Percentiles rank a stretch among this genome's conserved stretches.
Conservation (phyloP, 2,329 filamentous ascomycete genomes). For the Allantophomopsis lycopodina region DNA sequence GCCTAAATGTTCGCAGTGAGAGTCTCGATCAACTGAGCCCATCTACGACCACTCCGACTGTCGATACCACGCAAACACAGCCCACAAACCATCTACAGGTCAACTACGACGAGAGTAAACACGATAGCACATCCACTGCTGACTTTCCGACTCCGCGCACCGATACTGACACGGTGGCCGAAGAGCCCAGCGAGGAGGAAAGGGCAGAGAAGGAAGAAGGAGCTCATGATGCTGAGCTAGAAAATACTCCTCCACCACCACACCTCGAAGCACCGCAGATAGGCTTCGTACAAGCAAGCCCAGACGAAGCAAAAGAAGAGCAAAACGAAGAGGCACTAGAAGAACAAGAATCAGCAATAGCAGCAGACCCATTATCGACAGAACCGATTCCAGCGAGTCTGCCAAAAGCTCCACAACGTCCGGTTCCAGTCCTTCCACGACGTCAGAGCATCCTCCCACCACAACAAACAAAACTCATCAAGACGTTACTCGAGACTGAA, state of each 20-base stretch:
- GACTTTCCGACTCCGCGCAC: constrained; percentile 17
- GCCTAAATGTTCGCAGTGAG: no score
- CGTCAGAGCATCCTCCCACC: constrained; percentile 29
- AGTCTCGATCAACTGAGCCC: no score
- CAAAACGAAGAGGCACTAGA: neutral
- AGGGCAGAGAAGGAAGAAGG: neutral
- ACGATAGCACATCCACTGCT: constrained; percentile 13
- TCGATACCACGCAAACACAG: neutral
- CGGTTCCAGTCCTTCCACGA: constrained; percentile 10
- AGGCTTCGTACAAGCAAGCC: neutral
- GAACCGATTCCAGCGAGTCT: constrained; percentile 1
- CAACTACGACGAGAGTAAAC: constrained; percentile 6
- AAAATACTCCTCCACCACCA: no score
- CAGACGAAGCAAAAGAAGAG: neutral
- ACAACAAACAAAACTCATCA: constrained; percentile 32
- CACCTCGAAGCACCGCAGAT: neutral
- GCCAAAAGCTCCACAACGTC: constrained; percentile 6
- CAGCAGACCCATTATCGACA: neutral
- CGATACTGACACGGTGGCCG: constrained; percentile 11
- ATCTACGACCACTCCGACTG: no score
- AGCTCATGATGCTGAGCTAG: neutral
- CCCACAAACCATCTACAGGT: constrained; percentile 5
- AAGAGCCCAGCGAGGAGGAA: constrained; percentile 9
- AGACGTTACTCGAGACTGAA: constrained; percentile 32
- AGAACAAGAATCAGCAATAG: no score